Base-by-base conservation (phyloP, 805 yeast species). In the Wickerhamiella sorbophila region DNA sequence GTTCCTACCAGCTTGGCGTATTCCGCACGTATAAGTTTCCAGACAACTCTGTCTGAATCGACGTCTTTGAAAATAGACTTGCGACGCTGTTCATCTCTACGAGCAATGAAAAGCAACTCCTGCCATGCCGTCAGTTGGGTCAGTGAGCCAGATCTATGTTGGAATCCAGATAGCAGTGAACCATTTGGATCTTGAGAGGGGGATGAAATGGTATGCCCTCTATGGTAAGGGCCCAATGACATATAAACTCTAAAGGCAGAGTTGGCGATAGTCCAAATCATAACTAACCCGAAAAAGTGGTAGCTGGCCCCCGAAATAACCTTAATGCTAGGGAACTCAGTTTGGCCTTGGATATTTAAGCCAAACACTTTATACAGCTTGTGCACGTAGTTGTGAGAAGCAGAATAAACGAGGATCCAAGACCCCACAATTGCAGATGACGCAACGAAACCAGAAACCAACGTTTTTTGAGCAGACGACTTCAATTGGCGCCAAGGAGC, bases 101-200 rank as follows among this genome's bases (percentile, higher is more conserved):
- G 45, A 4, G 64, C 54, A 33, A 65, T 57, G 19, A 44, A 42
- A 14, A 46, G 40, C 9, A 66, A 52, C 42, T 65, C 70, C 36
- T 59, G 55, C 53, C 62, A 65, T 1, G 70, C 69, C 16, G 54
- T 47, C 6, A 59, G 44, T 36, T 54, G 48, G 4, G 61, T 51
- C 8, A 59, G 48, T 1, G 53, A 51, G 18, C 54, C 46, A 15
- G 36, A 31, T 8, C 22, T n/a, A 27, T 24, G 26, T 8, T 33
- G 41, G 27, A 66, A 48, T 1, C 70, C 70, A 4, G 59, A 48
- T 3, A 64, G 46, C 31, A 65, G 48, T 6, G 67, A 55, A n/a
- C 57, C 63, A 33, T 64, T 64, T 8, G 54, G 55, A 45, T 57
- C 59, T 5, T 46, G 44, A 5, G 66, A 52, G 14, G 44, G 44